Evolutionary conservation across 1,284 basidiomycete species (phyloP).

Genomic region (Rhizoctonia solani): DNA sequence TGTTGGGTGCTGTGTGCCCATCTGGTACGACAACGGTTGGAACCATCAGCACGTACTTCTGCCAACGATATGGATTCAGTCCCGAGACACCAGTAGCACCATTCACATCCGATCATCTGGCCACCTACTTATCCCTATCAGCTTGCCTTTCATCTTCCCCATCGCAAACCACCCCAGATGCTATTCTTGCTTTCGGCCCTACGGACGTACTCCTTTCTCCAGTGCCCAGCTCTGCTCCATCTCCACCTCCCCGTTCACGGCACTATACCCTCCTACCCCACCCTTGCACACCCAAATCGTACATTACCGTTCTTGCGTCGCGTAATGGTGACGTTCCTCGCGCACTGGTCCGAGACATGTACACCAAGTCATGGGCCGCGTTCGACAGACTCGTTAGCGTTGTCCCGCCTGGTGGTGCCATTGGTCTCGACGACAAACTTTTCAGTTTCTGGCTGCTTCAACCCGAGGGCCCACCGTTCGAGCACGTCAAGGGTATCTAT

Average conservation of each 20-base stretch:
- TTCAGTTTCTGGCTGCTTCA: constrained; percentile 86
- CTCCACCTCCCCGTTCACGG: constrained; percentile 46
- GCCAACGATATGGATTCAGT: constrained; percentile 78
- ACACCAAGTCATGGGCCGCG: constrained; percentile 86
- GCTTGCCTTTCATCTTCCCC: constrained; percentile 51
- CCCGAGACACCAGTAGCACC: constrained; percentile 71
- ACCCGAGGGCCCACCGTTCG: constrained; percentile 68
- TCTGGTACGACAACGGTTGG: constrained; percentile 64
- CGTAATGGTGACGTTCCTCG: constrained; percentile 82
- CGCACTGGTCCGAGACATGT: constrained; percentile 81
- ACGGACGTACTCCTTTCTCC: constrained; percentile 75
- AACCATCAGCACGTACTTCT: constrained; percentile 70
- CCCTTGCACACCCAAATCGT: constrained; percentile 30
- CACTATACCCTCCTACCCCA: constrained; percentile 73
- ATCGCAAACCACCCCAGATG: constrained; percentile 54
- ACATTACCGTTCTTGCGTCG: constrained; percentile 13
- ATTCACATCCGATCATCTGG: constrained; percentile 74
- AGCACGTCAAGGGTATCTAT: constrained; percentile 81
- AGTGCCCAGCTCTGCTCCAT: constrained; percentile 69
- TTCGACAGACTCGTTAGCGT: constrained; percentile 82
- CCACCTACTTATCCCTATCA: constrained; percentile 72
- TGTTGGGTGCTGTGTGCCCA: constrained; percentile 75
- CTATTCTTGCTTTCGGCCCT: constrained; percentile 73
- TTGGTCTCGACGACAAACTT: constrained; percentile 84
- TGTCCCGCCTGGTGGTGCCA: constrained; percentile 82